Percentiles rank a stretch among this genome's conserved stretches.
Conservation (phyloP, 495 filamentous ascomycete genomes). For the Penicillium cosmopolitanum region DNA sequence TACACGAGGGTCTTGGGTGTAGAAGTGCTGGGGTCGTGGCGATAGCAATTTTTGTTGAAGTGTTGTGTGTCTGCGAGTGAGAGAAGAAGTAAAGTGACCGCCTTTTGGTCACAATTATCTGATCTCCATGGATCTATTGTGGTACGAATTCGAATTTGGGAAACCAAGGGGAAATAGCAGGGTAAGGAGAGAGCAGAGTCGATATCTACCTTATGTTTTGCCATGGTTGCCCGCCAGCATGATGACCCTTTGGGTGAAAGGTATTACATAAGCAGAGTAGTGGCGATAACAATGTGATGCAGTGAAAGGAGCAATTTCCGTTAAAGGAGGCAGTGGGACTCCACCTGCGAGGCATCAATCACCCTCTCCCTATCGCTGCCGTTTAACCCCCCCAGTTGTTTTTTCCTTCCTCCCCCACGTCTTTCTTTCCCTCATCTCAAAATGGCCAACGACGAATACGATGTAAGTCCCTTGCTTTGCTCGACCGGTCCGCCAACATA, state of each 20-base stretch:
- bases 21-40: not conserved
- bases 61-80: too few species aligned
- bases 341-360: conserved; percentile 39
- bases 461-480: conserved; percentile 68
- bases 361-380: conserved; percentile 33
- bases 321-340: conserved; percentile 28
- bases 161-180: too few species aligned
- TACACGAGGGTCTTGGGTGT: not conserved
- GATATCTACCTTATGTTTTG: too few species aligned
- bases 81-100: too few species aligned
- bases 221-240: too few species aligned
- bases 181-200: too few species aligned
- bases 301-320: conserved; percentile 27
- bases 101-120: too few species aligned
- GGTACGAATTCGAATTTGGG: too few species aligned
- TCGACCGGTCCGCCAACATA: conserved; percentile 12
- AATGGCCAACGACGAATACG: conserved; percentile 99
- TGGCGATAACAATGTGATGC: not conserved
- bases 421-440: conserved; percentile 26
- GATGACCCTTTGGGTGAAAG: too few species aligned
- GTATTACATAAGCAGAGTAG: too few species aligned
- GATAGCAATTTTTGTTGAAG: not conserved
- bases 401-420: conserved; percentile 18
- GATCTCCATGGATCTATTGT: too few species aligned
- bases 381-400: conserved; percentile 22